Percentiles rank a stretch among this genome's conserved stretches.
Evolutionary conservation across 108 stramenopile species (phyloP).

Genomic region (Nitzschia putrida): DNA sequence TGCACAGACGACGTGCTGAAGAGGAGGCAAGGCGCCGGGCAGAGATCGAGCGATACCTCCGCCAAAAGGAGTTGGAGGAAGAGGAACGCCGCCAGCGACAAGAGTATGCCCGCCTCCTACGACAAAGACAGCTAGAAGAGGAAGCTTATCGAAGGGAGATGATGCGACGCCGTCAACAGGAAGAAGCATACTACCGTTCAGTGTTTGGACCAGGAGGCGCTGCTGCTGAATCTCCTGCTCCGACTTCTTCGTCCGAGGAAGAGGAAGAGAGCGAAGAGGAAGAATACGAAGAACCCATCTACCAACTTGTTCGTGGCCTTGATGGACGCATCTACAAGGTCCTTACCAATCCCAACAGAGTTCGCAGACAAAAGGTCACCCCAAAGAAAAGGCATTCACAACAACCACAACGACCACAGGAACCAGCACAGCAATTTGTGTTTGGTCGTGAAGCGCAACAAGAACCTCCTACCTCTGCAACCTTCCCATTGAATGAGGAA

Average conservation of each 20-base stretch:
- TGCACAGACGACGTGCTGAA: background rate
- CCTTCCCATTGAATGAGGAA: background rate
- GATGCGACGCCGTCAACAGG: constrained; percentile 12
- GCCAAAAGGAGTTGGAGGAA: constrained; percentile 16
- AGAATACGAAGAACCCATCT: constrained; percentile 7
- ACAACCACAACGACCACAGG: background rate
- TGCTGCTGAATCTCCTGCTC: background rate
- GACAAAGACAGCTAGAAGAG: constrained; percentile 14
- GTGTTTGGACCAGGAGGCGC: background rate
- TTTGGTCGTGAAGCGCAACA: background rate
- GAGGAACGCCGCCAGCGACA: constrained; percentile 11
- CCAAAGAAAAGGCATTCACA: background rate
- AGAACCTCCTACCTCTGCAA: background rate
- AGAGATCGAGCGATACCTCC: constrained; percentile 10
- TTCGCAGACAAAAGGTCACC: background rate
- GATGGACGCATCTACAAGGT: constrained; percentile 20
- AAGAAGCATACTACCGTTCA: background rate
- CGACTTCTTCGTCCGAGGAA: background rate
- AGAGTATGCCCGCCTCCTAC: constrained; percentile 7
- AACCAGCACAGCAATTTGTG: too few species aligned
- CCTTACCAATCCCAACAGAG: background rate
- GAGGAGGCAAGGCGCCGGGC: constrained; percentile 16
- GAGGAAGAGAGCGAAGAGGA: constrained; percentile 4
- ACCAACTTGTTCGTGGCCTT: constrained; percentile 22
- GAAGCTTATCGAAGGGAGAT: constrained; percentile 11